Evolutionary conservation across 352 stramenopile species (phyloP).

Genomic region (Globisporangium canariense): DNA sequence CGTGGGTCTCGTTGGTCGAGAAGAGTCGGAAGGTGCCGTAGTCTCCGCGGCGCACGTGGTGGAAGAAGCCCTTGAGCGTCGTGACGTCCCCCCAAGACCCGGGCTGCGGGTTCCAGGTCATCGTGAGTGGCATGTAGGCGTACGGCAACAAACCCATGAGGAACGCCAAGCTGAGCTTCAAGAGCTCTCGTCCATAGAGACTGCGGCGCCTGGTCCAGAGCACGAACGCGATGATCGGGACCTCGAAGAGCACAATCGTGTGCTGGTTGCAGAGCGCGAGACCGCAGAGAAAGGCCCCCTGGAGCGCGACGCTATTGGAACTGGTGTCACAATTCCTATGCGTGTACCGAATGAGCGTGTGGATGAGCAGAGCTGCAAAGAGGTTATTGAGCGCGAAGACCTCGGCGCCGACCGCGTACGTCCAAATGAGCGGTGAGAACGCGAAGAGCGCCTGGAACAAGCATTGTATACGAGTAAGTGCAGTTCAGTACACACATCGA

Average conservation of each 20-base stretch:
- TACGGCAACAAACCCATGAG: constrained; percentile 82
- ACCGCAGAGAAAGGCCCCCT: constrained; percentile 88
- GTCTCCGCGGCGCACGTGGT: constrained; percentile 90
- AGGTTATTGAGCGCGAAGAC: constrained; percentile 97
- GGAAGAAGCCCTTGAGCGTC: constrained; percentile 80
- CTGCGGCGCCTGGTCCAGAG: constrained; percentile 42
- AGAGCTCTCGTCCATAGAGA: constrained; percentile 36
- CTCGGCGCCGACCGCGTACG: constrained; percentile 92
- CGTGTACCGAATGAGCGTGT: constrained; percentile 53
- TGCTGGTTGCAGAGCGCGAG: constrained; percentile 96
- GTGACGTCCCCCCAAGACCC: constrained; percentile 93
- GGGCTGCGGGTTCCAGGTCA: constrained; percentile 58
- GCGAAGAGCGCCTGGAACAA: constrained; percentile 66
- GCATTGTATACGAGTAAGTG: constrained; percentile 1
- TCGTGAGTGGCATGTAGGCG: constrained; percentile 82
- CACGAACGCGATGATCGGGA: constrained; percentile 84
- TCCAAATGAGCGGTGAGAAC: constrained; percentile 94
- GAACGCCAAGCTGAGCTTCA: constrained; percentile 49
- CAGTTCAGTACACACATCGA: neutral
- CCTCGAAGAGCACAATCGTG: constrained; percentile 91
- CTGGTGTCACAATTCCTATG: constrained; percentile 17
- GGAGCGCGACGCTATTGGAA: constrained; percentile 14
- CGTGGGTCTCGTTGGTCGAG: constrained; percentile 56
- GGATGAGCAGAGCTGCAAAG: constrained; percentile 81
- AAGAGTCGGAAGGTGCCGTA: constrained; percentile 95